Evolutionary conservation across 2,329 filamentous ascomycete species (phyloP), one percentile per base, ranked within the genome.

Genomic region (Pseudogymnoascus sp.): DNA sequence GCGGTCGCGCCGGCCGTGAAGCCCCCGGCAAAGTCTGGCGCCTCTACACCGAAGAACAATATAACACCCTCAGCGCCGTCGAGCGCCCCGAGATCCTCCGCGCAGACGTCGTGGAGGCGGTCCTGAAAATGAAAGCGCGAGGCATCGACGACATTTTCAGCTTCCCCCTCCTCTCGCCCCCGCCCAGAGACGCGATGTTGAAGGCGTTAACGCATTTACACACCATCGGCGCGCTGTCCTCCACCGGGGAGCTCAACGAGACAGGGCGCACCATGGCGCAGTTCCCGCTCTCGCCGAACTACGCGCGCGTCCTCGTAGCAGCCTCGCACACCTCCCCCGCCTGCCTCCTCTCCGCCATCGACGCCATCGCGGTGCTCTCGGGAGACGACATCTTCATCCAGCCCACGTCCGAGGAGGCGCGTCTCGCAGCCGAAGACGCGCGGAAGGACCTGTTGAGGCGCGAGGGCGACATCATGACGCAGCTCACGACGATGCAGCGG

Each of bases 1-100:
- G 91, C 62, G 95, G 95, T 74, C 90, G 95, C 78, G 95, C 95
- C 8, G 95, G 95, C 44, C 88, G 95, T 81, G 95, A 99, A 77
- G 91, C 87, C 0, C 84, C 92, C 0, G 95, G 95, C 1, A 91
- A 95, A 73, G 97, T 93, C 76, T 96, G 87, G 73, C 83, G 95
- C 44, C 78, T 99, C 0, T 99, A 96, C 74, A 96, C 93, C 0
- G 86, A 96, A 68, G 81, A 84, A 3, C 85, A 87, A 2, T 97
- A 91, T 74, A 77, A 86, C 9, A 76, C 78, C 0, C 78, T 97
- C 6, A 83, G 89, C 50, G 85, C 90, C 64, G 83, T 88, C 0
- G 93, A 93, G 59, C 83, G 87, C 0, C 93, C 95, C 0, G 95
- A 99, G 73, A 97, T 99, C 10, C 77, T 97, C 10, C 85, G 95